Evolutionary conservation across 495 filamentous ascomycete species (phyloP).

Genomic region (Aspergillus steynii): DNA sequence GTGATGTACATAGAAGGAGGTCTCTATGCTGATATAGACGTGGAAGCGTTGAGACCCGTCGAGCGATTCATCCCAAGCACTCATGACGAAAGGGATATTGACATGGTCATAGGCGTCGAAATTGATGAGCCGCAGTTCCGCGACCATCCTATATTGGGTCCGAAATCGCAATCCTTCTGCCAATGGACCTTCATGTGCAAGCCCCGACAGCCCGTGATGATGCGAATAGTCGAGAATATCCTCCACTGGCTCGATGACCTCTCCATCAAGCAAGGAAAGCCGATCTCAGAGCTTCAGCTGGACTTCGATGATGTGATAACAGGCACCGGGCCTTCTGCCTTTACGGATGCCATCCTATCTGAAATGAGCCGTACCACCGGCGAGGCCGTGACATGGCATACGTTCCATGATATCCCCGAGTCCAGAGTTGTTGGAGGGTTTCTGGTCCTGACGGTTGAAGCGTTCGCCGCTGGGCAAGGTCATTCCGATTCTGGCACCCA

Average conservation of each 20-base stretch:
- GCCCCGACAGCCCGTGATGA: slow-evolving; percentile 61
- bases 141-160: slow-evolving; percentile 61
- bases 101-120: slow-evolving; percentile 65
- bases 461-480: slow-evolving; percentile 64
- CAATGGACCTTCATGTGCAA: slow-evolving; percentile 71
- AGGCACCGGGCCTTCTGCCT: slow-evolving; percentile 67
- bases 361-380: slow-evolving; percentile 51
- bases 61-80: slow-evolving; percentile 45
- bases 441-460: slow-evolving; percentile 62
- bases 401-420: slow-evolving; percentile 59
- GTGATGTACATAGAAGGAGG: slow-evolving; percentile 56
- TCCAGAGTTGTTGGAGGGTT: slow-evolving; percentile 56
- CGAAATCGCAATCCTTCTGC: slow-evolving; percentile 63
- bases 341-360: slow-evolving; percentile 58
- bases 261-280: slow-evolving; percentile 50
- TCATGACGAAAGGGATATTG: slow-evolving; percentile 48
- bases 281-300: slow-evolving; percentile 55
- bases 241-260: slow-evolving; percentile 58
- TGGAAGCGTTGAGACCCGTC: slow-evolving; percentile 44
- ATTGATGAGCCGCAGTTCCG: slow-evolving; percentile 63
- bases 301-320: slow-evolving; percentile 69
- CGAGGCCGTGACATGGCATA: slow-evolving; percentile 48
- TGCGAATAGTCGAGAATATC: slow-evolving; percentile 60
- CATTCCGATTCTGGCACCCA: slow-evolving; percentile 67
- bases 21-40: slow-evolving; percentile 52